phyloP scores from a whole-genome alignment of 2,329 filamentous ascomycete species.

The Aspergillus pseudonomiae region DNA sequence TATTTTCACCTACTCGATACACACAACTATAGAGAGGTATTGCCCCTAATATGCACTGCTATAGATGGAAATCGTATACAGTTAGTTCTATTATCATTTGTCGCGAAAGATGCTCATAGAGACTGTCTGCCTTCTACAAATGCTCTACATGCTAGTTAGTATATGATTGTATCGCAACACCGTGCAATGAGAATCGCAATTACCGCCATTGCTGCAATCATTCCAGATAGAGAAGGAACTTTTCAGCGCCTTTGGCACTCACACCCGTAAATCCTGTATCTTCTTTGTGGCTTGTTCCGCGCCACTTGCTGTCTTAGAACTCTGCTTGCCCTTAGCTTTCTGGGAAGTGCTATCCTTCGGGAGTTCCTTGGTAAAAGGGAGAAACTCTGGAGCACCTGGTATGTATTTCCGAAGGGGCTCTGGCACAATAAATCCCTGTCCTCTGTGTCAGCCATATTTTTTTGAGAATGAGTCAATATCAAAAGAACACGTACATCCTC shows the following conservation, averaged over 20 bases:
- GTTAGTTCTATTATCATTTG: neutral
- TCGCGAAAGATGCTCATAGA: neutral
- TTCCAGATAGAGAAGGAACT: neutral
- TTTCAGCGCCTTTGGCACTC: conserved; percentile 9
- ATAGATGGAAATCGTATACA: neutral
- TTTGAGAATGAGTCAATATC: neutral
- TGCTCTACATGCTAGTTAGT: neutral
- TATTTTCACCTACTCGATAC: neutral
- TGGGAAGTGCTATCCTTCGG: conserved; percentile 72
- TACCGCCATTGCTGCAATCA: neutral
- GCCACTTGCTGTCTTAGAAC: conserved; percentile 29
- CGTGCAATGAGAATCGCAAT: neutral
- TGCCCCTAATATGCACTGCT: neutral
- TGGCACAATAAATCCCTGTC: conserved; percentile 74
- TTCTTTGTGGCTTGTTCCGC: conserved; percentile 43
- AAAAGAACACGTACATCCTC: conserved; percentile 63
- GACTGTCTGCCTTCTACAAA: neutral
- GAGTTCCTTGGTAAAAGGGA: conserved; percentile 84
- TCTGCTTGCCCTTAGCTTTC: conserved; percentile 53
- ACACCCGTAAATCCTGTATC: conserved; percentile 46
- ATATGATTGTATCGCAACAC: neutral
- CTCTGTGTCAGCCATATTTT: conserved; percentile 22
- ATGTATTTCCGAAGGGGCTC: conserved; percentile 87
- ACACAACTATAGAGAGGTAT: neutral
- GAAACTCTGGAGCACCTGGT: conserved; percentile 83